Evolutionary conservation across 2,329 filamentous ascomycete genomes (phyloP).

Genomic region (Pleurostoma richardsiae): DNA sequence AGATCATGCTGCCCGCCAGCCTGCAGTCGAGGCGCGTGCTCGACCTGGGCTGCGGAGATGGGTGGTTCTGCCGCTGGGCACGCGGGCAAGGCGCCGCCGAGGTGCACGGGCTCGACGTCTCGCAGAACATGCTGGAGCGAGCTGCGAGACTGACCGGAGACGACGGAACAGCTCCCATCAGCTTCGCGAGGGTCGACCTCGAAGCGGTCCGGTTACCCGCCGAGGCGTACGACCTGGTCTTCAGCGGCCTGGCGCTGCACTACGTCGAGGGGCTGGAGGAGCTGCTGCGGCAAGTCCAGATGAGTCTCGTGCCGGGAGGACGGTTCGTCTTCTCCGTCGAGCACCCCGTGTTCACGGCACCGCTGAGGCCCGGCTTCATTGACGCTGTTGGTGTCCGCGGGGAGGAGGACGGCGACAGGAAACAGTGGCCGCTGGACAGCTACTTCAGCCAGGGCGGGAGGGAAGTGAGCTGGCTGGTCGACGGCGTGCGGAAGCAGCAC

Average conservation of each 20-base stretch:
- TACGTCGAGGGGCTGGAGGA: slow-evolving; percentile 27
- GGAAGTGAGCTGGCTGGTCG: slow-evolving; percentile 33
- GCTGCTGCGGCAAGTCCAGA: slow-evolving; percentile 24
- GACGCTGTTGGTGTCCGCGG: neutral
- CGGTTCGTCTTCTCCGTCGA: slow-evolving; percentile 39
- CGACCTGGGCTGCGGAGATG: slow-evolving; percentile 41
- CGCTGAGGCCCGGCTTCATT: slow-evolving; percentile 22
- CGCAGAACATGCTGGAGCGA: slow-evolving; percentile 34
- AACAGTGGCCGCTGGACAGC: slow-evolving; percentile 33
- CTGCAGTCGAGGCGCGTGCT: slow-evolving; percentile 26
- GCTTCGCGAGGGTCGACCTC: slow-evolving; percentile 26
- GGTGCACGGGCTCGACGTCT: slow-evolving; percentile 34
- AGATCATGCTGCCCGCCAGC: slow-evolving; percentile 26
- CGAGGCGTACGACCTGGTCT: slow-evolving; percentile 27
- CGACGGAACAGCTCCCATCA: slow-evolving; percentile 12
- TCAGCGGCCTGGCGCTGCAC: slow-evolving; percentile 35
- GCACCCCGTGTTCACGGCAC: slow-evolving; percentile 41
- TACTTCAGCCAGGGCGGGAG: slow-evolving; percentile 36
- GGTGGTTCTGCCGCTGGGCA: slow-evolving; percentile 40
- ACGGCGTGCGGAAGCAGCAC: slow-evolving; percentile 39
- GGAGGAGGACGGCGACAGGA: slow-evolving; percentile 14
- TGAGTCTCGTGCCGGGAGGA: slow-evolving; percentile 25
- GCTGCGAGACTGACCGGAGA: slow-evolving; percentile 21
- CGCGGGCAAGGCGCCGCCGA: slow-evolving; percentile 25
- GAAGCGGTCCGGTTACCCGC: slow-evolving; percentile 20